These are phyloP conservation scores for Eremochloa ophiuroides DNA, from an alignment of 176 grass and related monocot species.

Conservation along the genomic window DNA sequence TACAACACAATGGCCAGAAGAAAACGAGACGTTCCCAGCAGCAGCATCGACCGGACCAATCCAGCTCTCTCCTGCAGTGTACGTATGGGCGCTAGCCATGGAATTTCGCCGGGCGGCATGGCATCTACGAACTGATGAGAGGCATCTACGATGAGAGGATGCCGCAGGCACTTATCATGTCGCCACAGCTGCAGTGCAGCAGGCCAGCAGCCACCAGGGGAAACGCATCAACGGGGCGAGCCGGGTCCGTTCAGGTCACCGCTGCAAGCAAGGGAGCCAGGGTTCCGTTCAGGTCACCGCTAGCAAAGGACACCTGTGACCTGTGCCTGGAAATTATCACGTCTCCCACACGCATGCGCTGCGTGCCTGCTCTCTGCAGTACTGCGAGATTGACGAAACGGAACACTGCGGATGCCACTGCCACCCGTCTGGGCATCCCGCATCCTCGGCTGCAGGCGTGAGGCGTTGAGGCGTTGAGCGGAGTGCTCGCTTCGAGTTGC, in stretches of 20 bases:
- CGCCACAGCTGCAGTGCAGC: not conserved
- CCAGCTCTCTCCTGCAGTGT: not conserved
- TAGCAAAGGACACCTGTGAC: not conserved
- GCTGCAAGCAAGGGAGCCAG: no score
- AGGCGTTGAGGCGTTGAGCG: not conserved
- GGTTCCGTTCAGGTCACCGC: slow-evolving; percentile 10
- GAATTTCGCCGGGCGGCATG: slow-evolving; percentile 19
- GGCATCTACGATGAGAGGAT: not conserved
- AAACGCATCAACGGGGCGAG: not conserved
- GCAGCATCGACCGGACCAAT: not conserved
- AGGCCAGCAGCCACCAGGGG: not conserved
- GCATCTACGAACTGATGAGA: not conserved
- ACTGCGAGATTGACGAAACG: not conserved
- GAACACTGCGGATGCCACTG: not conserved
- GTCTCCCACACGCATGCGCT: slow-evolving; percentile 29
- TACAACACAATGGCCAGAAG: not conserved
- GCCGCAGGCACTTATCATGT: slow-evolving; percentile 37
- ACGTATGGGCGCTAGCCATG: not conserved
- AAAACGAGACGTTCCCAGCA: not conserved
- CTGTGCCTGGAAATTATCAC: not conserved
- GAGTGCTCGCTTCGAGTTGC: not conserved
- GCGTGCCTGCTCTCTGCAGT: not conserved
- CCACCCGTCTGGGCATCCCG: not conserved
- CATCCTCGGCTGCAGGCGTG: not conserved
- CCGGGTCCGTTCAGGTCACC: not conserved